Evolutionary conservation across 306 rosid genomes (phyloP).

Genomic region (Erythrophleum fordii): DNA sequence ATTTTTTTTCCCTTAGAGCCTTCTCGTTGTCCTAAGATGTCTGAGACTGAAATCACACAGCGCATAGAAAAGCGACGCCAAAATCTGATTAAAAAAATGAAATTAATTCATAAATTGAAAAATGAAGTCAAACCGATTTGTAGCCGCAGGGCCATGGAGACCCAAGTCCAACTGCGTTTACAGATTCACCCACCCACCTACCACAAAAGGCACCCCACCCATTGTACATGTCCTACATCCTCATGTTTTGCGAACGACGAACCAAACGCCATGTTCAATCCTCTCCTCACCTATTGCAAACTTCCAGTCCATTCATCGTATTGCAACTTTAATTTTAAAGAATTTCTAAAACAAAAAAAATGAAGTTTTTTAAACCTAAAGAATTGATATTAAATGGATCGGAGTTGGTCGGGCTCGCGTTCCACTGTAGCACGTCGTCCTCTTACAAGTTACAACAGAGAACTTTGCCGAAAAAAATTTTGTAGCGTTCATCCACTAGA

Average conservation of each 20-base stretch:
- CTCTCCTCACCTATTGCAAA: neutral
- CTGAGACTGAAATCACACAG: neutral
- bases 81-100: neutral
- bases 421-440: constrained; percentile 42
- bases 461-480: neutral
- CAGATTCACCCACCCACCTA: constrained; percentile 27
- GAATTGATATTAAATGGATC: neutral
- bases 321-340: neutral
- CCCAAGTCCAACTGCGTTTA: neutral
- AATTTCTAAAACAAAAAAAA: neutral
- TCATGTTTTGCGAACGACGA: constrained; percentile 30
- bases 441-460: neutral
- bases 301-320: neutral
- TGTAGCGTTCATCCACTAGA: neutral
- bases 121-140: neutral
- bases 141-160: neutral
- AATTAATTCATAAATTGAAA: neutral
- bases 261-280: constrained; percentile 31
- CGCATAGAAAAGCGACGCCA: neutral
- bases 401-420: neutral
- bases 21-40: neutral
- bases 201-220: constrained; percentile 1
- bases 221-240: neutral
- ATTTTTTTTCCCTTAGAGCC: neutral
- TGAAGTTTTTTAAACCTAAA: neutral